phyloP scores from a whole-genome alignment of 495 filamentous ascomycete species.

The Lasiosphaeria ovina region DNA sequence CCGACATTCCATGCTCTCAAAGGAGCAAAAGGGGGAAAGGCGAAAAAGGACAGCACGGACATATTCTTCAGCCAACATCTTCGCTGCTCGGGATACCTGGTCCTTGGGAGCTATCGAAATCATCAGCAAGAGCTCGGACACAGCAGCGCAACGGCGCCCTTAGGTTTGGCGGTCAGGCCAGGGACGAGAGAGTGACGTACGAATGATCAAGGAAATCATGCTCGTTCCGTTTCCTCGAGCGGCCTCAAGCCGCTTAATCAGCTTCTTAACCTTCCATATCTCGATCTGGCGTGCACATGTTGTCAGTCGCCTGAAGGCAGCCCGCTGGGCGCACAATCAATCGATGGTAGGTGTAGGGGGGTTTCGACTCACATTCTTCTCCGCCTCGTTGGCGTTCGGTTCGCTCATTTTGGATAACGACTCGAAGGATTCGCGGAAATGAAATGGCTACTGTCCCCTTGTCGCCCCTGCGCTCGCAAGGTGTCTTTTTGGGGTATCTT shows the following conservation, averaged over 20 bases:
- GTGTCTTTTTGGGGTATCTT: slow-evolving; percentile 14
- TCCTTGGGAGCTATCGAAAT: slow-evolving; percentile 79
- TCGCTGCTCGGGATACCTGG: slow-evolving; percentile 91
- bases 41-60: slow-evolving; percentile 53
- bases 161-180: slow-evolving; percentile 20
- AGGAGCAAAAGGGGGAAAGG: neutral
- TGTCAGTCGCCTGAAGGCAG: slow-evolving; percentile 20
- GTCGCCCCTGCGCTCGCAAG: slow-evolving; percentile 17
- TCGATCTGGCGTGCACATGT: slow-evolving; percentile 51
- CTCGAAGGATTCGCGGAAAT: slow-evolving; percentile 12
- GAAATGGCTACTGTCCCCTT: slow-evolving; percentile 15
- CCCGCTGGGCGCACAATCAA: slow-evolving; percentile 5
- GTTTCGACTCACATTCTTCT: slow-evolving; percentile 77
- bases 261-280: slow-evolving; percentile 90
- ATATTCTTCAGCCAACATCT: slow-evolving; percentile 99
- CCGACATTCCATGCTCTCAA: neutral
- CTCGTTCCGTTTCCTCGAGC: slow-evolving; percentile 93
- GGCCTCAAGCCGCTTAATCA: slow-evolving; percentile 92
- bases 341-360: neutral
- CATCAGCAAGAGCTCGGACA: slow-evolving; percentile 16
- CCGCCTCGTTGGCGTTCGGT: slow-evolving; percentile 83
- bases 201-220: slow-evolving; percentile 99
- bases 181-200: slow-evolving; percentile 50
- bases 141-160: neutral
- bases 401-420: slow-evolving; percentile 73